These are phyloP conservation scores for Cercophora sp. DNA, from an alignment of 495 filamentous ascomycete genomes.

Conservation along the genomic window DNA sequence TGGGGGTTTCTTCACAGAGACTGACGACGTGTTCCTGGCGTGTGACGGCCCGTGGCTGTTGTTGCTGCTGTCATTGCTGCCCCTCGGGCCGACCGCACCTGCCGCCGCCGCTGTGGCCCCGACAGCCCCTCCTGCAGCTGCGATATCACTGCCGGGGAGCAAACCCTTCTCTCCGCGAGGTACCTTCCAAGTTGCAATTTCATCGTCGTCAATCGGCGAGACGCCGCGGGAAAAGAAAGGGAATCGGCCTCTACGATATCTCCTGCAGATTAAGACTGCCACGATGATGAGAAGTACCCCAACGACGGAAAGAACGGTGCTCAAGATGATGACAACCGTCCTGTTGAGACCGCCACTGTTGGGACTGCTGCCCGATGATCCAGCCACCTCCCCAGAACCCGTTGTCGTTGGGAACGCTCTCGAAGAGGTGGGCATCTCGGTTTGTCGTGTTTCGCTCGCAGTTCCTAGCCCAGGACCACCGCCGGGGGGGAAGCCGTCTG, in stretches of 20 bases:
- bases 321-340: conserved; percentile 38
- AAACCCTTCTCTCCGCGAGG: conserved; percentile 23
- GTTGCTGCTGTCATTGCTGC: conserved; percentile 12
- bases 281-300: conserved; percentile 33
- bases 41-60: conserved; percentile 24
- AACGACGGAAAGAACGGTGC: conserved; percentile 37
- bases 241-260: conserved; percentile 29
- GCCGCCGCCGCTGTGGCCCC: conserved; percentile 4
- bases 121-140: conserved; percentile 16
- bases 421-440: conserved; percentile 24
- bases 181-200: conserved; percentile 49
- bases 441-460: conserved; percentile 7
- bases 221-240: conserved; percentile 41
- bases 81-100: neutral
- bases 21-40: conserved; percentile 34
- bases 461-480: neutral
- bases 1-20: conserved; percentile 38
- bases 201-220: conserved; percentile 49
- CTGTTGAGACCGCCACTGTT: conserved; percentile 22
- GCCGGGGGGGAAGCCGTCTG: neutral
- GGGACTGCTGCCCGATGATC: conserved; percentile 10
- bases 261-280: conserved; percentile 27
- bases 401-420: conserved; percentile 10
- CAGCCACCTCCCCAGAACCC: conserved; percentile 1
- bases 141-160: conserved; percentile 15